phyloP scores from a whole-genome alignment of 192 early-diverging fungal genomes.

The Spizellomyces sp. region DNA sequence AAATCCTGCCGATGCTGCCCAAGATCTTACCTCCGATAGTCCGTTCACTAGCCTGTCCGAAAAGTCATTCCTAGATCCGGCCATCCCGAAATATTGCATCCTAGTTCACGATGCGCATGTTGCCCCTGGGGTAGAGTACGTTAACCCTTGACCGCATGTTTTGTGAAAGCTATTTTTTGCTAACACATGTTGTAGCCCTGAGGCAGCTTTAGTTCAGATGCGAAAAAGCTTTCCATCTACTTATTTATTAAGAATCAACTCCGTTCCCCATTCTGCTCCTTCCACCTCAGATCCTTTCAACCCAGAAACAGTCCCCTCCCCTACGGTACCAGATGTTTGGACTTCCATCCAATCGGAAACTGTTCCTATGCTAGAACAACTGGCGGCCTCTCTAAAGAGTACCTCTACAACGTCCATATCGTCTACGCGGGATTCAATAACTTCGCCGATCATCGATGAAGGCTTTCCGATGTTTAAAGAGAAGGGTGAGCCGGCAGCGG shows the following conservation, averaged over 20 bases:
- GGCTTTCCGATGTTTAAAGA: constrained; percentile 34
- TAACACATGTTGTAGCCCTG: constrained; percentile 45
- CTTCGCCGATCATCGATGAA: constrained; percentile 29
- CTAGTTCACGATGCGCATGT: constrained; percentile 79
- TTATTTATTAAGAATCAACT: constrained; percentile 65
- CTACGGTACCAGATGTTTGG: constrained; percentile 50
- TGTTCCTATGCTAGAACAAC: constrained; percentile 35
- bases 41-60: constrained; percentile 56
- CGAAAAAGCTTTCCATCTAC: constrained; percentile 63
- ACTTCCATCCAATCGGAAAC: constrained; percentile 40
- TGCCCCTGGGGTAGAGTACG: constrained; percentile 23
- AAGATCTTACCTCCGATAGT: constrained; percentile 33
- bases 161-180: background rate
- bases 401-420: constrained; percentile 21
- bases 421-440: constrained; percentile 6
- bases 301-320: constrained; percentile 29
- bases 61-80: constrained; percentile 76
- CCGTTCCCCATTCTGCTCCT: constrained; percentile 27
- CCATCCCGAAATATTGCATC: constrained; percentile 79
- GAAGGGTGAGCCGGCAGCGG: background rate
- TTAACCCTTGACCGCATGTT: background rate
- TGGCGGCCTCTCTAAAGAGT: background rate
- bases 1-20: constrained; percentile 73
- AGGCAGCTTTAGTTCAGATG: constrained; percentile 62
- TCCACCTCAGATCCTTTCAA: constrained; percentile 20